These are phyloP conservation scores for Apodospora peruviana DNA, from an alignment of 495 filamentous ascomycete genomes.

Conservation along the genomic window DNA sequence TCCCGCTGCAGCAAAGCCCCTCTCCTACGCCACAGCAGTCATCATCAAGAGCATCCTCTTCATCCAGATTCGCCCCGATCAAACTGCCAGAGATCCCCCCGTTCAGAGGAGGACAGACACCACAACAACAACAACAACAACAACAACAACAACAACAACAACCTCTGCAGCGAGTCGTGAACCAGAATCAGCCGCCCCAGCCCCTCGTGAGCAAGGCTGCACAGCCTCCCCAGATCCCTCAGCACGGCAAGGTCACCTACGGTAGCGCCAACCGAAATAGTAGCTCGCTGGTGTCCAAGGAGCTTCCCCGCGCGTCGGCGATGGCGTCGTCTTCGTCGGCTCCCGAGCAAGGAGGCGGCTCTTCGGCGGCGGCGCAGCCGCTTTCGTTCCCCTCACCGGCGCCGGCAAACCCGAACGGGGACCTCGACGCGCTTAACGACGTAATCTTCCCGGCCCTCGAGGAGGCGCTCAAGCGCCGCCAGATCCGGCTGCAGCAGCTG, in stretches of 20 bases:
- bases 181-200: slow-evolving; percentile 20
- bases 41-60: slow-evolving; percentile 19
- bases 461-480: slow-evolving; percentile 77
- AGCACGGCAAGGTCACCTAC: slow-evolving; percentile 4
- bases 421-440: slow-evolving; percentile 61
- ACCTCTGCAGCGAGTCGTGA: slow-evolving; percentile 24
- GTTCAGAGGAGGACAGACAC: slow-evolving; percentile 34
- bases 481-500: slow-evolving; percentile 55
- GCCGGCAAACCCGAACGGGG: slow-evolving; percentile 40
- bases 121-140: slow-evolving; percentile 18
- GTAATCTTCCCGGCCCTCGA: slow-evolving; percentile 89
- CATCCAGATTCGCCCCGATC: slow-evolving; percentile 18
- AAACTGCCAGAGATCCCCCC: slow-evolving; percentile 50
- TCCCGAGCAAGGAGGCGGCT: slow-evolving; percentile 2
- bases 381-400: slow-evolving; percentile 25
- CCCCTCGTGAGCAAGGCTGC: slow-evolving; percentile 10
- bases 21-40: slow-evolving; percentile 11
- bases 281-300: slow-evolving; percentile 17
- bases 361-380: slow-evolving; percentile 4
- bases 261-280: background rate
- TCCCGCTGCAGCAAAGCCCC: slow-evolving; percentile 9
- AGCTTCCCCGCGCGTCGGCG: slow-evolving; percentile 11
- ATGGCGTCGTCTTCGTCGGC: slow-evolving; percentile 6
- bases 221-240: slow-evolving; percentile 8
- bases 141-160: slow-evolving; percentile 23